Percentiles rank a stretch among this genome's conserved stretches.
These are phyloP conservation scores for Claviceps digitariae DNA, from an alignment of 2,329 filamentous ascomycete species.

Conservation along the genomic window DNA sequence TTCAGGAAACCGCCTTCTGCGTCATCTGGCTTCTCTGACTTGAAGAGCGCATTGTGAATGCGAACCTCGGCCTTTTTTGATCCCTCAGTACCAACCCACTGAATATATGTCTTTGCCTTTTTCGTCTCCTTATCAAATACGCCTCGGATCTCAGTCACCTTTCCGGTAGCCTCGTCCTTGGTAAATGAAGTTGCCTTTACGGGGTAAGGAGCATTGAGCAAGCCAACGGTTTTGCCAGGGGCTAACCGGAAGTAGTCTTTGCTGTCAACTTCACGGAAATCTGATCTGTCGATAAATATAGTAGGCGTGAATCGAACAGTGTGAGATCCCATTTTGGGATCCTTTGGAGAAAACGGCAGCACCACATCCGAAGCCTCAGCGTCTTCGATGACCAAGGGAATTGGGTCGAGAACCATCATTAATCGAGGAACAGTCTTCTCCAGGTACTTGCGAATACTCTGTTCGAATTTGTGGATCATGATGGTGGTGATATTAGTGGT, in stretches of 20 bases:
- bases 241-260: constrained; percentile 70
- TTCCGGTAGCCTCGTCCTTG: constrained; percentile 50
- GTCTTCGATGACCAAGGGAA: constrained; percentile 72
- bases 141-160: constrained; percentile 51
- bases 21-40: constrained; percentile 66
- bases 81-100: constrained; percentile 65
- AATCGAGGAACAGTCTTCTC: constrained; percentile 78
- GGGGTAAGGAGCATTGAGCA: constrained; percentile 58
- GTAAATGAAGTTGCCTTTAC: constrained; percentile 57
- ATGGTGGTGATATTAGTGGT: constrained; percentile 72
- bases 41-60: constrained; percentile 73
- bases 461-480: constrained; percentile 70
- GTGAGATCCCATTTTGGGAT: constrained; percentile 51
- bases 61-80: constrained; percentile 60
- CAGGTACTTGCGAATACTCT: constrained; percentile 72
- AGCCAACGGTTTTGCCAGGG: constrained; percentile 62
- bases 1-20: constrained; percentile 69
- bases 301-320: constrained; percentile 55
- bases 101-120: constrained; percentile 71
- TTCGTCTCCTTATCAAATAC: constrained; percentile 56
- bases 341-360: constrained; percentile 72
- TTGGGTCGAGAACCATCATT: constrained; percentile 78
- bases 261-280: constrained; percentile 64
- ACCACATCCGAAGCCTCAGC: constrained; percentile 48
- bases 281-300: constrained; percentile 73